phyloP scores from a whole-genome alignment of 2,329 filamentous ascomycete genomes.

The Botrytis porri region DNA sequence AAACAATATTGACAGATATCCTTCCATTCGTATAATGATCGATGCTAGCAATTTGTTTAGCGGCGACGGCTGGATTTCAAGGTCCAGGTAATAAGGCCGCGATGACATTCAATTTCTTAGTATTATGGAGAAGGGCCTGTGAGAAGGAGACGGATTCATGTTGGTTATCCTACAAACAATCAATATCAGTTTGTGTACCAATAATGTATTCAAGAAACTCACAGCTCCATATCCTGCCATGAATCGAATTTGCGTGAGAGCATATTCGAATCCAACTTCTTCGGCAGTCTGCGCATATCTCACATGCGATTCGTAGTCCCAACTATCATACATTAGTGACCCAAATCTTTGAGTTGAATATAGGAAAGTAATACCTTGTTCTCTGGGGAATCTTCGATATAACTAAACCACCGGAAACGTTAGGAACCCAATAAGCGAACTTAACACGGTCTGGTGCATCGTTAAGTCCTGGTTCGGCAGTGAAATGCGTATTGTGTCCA shows the following conservation, averaged over 20 bases:
- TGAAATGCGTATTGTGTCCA: conserved; percentile 25
- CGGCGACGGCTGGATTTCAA: conserved; percentile 51
- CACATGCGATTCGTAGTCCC: conserved; percentile 49
- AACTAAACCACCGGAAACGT: conserved; percentile 52
- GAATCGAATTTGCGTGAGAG: conserved; percentile 51
- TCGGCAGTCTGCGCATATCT: conserved; percentile 50
- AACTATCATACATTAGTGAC: conserved; percentile 31
- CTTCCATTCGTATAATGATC: conserved; percentile 51
- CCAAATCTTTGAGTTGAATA: background rate
- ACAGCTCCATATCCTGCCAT: conserved; percentile 49
- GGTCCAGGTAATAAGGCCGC: conserved; percentile 50
- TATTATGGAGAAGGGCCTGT: conserved; percentile 48
- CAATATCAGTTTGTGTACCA: background rate
- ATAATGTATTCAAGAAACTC: conserved; percentile 10
- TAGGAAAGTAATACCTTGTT: conserved; percentile 37
- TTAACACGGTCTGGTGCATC: conserved; percentile 44
- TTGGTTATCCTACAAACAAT: conserved; percentile 40
- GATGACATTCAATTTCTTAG: conserved; percentile 49
- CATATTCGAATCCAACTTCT: conserved; percentile 49
- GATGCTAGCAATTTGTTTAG: conserved; percentile 53
- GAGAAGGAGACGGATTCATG: conserved; percentile 53
- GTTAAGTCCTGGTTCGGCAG: conserved; percentile 41
- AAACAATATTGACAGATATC: conserved; percentile 52
- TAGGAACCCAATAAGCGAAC: conserved; percentile 54
- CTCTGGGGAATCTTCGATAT: conserved; percentile 51